Percentiles rank a stretch among this genome's conserved stretches.
phyloP scores from a whole-genome alignment of 169 alveolate species.

The Cryptosporidium ubiquitum region DNA sequence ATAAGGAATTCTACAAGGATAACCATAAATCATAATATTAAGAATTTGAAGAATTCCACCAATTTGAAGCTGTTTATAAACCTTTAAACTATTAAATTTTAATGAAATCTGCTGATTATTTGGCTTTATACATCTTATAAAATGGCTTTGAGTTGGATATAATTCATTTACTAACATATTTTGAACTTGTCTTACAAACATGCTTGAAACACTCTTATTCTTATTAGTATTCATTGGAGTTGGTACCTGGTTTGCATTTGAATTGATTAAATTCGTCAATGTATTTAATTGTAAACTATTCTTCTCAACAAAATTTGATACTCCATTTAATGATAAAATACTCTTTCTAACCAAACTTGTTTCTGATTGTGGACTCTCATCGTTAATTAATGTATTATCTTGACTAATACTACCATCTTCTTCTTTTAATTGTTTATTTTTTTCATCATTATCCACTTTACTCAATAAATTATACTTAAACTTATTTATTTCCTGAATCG shows the following conservation, averaged over 20 bases:
- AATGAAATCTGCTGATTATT: constrained; percentile 75
- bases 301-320: background rate
- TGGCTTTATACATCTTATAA: constrained; percentile 80
- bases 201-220: constrained; percentile 59
- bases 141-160: constrained; percentile 77
- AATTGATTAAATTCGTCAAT: background rate
- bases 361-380: background rate
- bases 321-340: background rate
- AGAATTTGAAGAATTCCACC: constrained; percentile 80
- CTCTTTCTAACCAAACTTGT: background rate
- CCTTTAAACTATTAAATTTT: constrained; percentile 76
- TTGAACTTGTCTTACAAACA: constrained; percentile 77
- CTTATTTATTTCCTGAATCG: background rate
- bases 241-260: constrained; percentile 27
- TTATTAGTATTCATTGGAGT: constrained; percentile 63
- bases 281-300: background rate
- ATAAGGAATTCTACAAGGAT: constrained; percentile 80
- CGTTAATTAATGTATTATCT: background rate
- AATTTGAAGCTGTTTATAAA: constrained; percentile 78
- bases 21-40: constrained; percentile 80
- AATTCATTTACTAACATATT: constrained; percentile 76
- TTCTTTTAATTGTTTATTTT: background rate
- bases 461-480: constrained; percentile 8
- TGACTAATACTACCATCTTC: background rate
- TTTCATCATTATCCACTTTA: background rate